Evolutionary conservation across 2,329 filamentous ascomycete genomes (phyloP), one percentile per base, ranked within the genome.

Genomic region (Diaporthe australafricana): DNA sequence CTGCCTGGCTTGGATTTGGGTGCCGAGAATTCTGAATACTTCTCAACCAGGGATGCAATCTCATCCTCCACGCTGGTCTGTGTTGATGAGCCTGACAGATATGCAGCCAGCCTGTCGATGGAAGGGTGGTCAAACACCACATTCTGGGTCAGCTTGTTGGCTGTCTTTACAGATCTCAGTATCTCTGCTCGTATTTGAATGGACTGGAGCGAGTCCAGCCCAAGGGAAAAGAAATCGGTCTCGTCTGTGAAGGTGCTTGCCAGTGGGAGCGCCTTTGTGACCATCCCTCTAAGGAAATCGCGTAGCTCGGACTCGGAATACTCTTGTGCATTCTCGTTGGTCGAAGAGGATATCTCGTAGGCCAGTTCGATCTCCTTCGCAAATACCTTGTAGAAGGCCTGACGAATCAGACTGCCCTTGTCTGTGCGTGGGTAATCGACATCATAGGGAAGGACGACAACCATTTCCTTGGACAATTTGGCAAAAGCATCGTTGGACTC

Each of bases 61-160:
- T 81, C 79, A 8, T 75, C 74, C 14, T 80, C 76, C 7, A 76
- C 75, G 1, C 76, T 75, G 12, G 79, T 75, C 0, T 84, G 86
- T 3, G 35, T 38, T 25, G 52, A 53, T n/a, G 35, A 22, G 25
- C 68, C 57, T 3, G 35, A 77, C 0, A 91, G 77, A 72, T 86
- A 82, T 1, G 76, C 77, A 5, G 87, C 83, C 22, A 91, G 78
- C 38, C 80, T 80, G 16, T 79, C 76, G 42, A 89, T 79, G 3
- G 85, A 88, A 0, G 86, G 87, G 42, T 86, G 83, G 50, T 92
- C 89, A 62, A 90, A 92, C 0, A 90, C 84, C 0, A 91, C 82
- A 63, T 90, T 92, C 60, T 88, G 85, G 0, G 85, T 84, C 0
- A 91, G 77, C 12, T 81, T 78, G 17, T 83, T 80, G 0, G 84